Conservation (phyloP, 306 rosid species). For the Styphnolobium japonicum region DNA sequence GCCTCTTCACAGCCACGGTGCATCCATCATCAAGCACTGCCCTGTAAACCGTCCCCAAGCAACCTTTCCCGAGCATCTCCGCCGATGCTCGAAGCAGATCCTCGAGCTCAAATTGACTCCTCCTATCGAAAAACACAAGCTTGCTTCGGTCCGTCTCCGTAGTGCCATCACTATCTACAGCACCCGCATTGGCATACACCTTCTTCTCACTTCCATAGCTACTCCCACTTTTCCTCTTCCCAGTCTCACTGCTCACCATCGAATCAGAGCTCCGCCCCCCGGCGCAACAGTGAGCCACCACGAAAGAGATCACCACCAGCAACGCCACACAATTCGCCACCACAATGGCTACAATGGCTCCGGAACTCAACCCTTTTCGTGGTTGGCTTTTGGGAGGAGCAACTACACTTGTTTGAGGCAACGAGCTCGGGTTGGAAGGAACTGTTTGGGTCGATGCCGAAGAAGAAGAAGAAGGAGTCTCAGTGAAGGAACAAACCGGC, state of each 20-base stretch:
- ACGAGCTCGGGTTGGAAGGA: slow-evolving; percentile 76
- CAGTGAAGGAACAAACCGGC: slow-evolving; percentile 55
- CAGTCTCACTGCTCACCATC: slow-evolving; percentile 59
- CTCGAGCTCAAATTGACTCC: slow-evolving; percentile 86
- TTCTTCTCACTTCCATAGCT: slow-evolving; percentile 77
- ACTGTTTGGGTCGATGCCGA: slow-evolving; percentile 42
- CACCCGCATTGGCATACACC: slow-evolving; percentile 53
- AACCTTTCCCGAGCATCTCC: slow-evolving; percentile 95
- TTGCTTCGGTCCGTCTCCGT: slow-evolving; percentile 67
- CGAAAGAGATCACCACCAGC: slow-evolving; percentile 62
- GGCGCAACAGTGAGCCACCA: slow-evolving; percentile 73
- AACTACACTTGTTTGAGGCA: slow-evolving; percentile 53
- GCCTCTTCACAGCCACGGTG: slow-evolving; percentile 84
- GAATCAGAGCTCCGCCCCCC: slow-evolving; percentile 50
- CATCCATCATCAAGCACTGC: slow-evolving; percentile 85
- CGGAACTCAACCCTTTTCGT: slow-evolving; percentile 50
- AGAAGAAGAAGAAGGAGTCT: slow-evolving; percentile 17
- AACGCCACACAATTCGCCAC: slow-evolving; percentile 60
- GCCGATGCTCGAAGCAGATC: slow-evolving; percentile 93
- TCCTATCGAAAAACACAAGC: slow-evolving; percentile 77
- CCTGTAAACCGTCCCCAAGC: slow-evolving; percentile 90
- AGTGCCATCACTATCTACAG: slow-evolving; percentile 81
- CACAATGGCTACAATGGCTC: slow-evolving; percentile 73
- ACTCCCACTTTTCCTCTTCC: slow-evolving; percentile 75
- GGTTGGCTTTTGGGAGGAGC: neutral